Evolutionary conservation across 345 rosid genomes (phyloP).

Genomic region (Salix brachista): DNA sequence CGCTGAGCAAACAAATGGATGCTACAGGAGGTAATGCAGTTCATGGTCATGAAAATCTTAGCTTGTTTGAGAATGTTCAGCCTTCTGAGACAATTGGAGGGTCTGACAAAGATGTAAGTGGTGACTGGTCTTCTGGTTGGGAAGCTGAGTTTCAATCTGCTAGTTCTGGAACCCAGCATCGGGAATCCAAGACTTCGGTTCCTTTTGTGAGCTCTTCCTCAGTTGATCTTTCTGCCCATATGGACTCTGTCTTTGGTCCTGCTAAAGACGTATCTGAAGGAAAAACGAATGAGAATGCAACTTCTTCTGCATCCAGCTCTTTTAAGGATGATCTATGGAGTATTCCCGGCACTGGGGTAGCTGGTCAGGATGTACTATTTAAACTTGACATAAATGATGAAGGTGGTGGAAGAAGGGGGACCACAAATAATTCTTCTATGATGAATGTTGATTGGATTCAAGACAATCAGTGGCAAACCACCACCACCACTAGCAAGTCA

Average conservation of each 20-base stretch:
- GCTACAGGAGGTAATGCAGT: conserved; percentile 28
- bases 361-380: conserved; percentile 21
- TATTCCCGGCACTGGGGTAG: conserved; percentile 16
- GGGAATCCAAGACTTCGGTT: conserved; percentile 33
- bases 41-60: conserved; percentile 26
- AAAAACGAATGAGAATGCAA: conserved; percentile 27
- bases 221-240: conserved; percentile 49
- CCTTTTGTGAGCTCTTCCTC: conserved; percentile 41
- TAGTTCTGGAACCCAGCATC: conserved; percentile 22
- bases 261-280: conserved; percentile 31
- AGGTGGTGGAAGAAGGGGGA: conserved; percentile 18
- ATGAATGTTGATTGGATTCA: conserved; percentile 40
- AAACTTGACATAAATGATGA: conserved; percentile 18
- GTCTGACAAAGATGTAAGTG: conserved; percentile 19
- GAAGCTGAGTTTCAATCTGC: conserved; percentile 48
- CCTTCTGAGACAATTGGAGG: conserved; percentile 25
- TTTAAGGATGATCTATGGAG: conserved; percentile 46
- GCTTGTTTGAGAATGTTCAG: conserved; percentile 41
- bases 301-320: conserved; percentile 31
- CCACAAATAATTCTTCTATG: conserved; percentile 23
- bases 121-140: conserved; percentile 45
- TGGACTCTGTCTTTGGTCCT: conserved; percentile 59
- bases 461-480: conserved; percentile 36
- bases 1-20: conserved; percentile 15
- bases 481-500: conserved; percentile 17